Base-by-base conservation (phyloP, 2,329 filamentous ascomycete genomes). In the Alternaria sp. region DNA sequence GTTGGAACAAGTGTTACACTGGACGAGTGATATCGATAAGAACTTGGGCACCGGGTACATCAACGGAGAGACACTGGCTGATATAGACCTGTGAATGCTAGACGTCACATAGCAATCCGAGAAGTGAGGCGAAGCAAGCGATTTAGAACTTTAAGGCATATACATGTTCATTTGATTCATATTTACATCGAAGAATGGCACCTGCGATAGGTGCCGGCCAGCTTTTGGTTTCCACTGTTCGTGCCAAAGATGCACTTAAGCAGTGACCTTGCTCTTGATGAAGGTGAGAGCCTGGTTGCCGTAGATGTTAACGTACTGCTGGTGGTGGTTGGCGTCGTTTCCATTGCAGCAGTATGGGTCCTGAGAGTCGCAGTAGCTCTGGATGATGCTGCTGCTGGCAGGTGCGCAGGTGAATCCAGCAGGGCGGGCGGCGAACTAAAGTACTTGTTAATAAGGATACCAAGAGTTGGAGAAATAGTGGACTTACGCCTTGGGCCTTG, bases 311-410 rank as follows among this genome's bases (percentile, higher is more conserved):
- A 85, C 87, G 60, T 91, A 90, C 51, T 86, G 83, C 73, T 89
- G 85, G 74, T 90, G 88, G 7, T 84, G 82, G 68, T 85, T 84
- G 27, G 83, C 81, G 61, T 90, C 82, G 68, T 83, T 88, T 50
- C 88, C 89, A 43, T 85, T 88, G 77, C 87, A 90, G 82, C 89
- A 90, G 79, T 88, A 90, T 0, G 87, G 87, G 64, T 90, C 88
- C 4, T 84, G 71, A 5, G 84, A 79, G 67, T 91, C 88, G 74
- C 89, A 90, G 81, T 90, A 90, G 5, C 86, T 87, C 78, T 89
- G 80, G 67, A 90, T 86, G 69, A 86, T 87, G 72, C 76, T 82
- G 36, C 81, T 81, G 10, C 64, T 82, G 5, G 86, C 83, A 1
- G 82, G 82, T 3, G 74, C 66, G 78, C 88, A 90, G 45, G 77